A percentile compares a stretch with the other conserved stretches of the same genome.
Evolutionary conservation across 345 rosid species (phyloP).

Genomic region (Gynandropsis gynandra): DNA sequence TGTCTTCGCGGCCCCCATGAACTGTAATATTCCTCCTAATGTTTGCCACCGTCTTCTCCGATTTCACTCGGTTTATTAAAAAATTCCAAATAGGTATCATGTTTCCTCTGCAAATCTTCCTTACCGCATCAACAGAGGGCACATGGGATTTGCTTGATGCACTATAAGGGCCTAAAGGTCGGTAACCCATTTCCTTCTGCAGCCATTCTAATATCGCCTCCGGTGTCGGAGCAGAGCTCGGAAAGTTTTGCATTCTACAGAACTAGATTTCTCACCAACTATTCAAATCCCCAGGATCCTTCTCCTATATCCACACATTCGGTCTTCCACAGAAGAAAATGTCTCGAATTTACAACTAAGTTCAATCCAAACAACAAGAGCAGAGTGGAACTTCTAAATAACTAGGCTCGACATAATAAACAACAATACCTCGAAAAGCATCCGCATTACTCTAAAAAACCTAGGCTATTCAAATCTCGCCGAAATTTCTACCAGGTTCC

Average conservation of each 20-base stretch:
- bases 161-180: constrained; percentile 60
- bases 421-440: no score
- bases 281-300: constrained; percentile 6
- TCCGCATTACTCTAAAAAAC: not conserved
- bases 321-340: not conserved
- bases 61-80: constrained; percentile 62
- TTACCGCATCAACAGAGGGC: constrained; percentile 58
- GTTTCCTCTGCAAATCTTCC: constrained; percentile 77
- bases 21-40: constrained; percentile 69
- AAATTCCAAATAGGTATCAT: constrained; percentile 77
- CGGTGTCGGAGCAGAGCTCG: constrained; percentile 47
- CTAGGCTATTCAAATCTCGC: not conserved
- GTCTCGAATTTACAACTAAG: not conserved
- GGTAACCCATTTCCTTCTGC: constrained; percentile 82
- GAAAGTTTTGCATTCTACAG: constrained; percentile 38
- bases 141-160: constrained; percentile 48
- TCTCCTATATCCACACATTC: not conserved
- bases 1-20: constrained; percentile 45
- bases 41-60: constrained; percentile 75
- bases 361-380: constrained; percentile 2
- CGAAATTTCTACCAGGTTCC: not conserved
- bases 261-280: constrained; percentile 8
- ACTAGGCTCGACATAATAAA: no score
- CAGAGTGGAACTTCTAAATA: not conserved
- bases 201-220: constrained; percentile 79